Conservation (phyloP, 2,329 filamentous ascomycete genomes). For the Stachybotrys echinatus region DNA sequence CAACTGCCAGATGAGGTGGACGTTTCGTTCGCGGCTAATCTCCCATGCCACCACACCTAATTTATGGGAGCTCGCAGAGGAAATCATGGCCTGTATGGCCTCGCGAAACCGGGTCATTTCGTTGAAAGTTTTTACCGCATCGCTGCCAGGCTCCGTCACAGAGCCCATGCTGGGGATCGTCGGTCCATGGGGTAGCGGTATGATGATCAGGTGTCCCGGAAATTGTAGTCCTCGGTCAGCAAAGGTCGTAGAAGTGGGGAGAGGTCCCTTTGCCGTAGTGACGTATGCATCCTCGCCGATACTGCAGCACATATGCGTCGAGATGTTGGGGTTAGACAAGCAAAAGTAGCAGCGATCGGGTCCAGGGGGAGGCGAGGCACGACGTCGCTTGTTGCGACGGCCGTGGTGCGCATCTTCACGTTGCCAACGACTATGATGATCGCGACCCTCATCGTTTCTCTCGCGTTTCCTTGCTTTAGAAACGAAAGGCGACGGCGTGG, state of each 20-base stretch:
- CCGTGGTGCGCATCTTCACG: slow-evolving; percentile 38
- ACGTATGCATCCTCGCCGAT: slow-evolving; percentile 86
- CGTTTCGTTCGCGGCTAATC: slow-evolving; percentile 73
- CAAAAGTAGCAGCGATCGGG: slow-evolving; percentile 93
- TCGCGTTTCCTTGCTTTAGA: slow-evolving; percentile 52
- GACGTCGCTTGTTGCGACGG: slow-evolving; percentile 40
- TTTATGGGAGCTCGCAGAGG: slow-evolving; percentile 43
- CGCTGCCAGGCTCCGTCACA: slow-evolving; percentile 41
- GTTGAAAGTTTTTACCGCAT: slow-evolving; percentile 55
- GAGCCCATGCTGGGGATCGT: slow-evolving; percentile 65
- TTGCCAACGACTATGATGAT: slow-evolving; percentile 46
- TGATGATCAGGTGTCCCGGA: slow-evolving; percentile 84
- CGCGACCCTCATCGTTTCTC: slow-evolving; percentile 39
- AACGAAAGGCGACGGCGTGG: slow-evolving; percentile 71
- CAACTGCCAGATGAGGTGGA: slow-evolving; percentile 94
- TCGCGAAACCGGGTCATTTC: slow-evolving; percentile 83
- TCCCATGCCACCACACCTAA: slow-evolving; percentile 90
- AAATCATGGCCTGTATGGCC: slow-evolving; percentile 74
- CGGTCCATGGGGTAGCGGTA: slow-evolving; percentile 77
- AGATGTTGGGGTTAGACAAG: slow-evolving; percentile 77
- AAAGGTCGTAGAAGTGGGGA: slow-evolving; percentile 69
- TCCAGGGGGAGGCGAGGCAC: slow-evolving; percentile 53
- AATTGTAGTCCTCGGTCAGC: slow-evolving; percentile 59
- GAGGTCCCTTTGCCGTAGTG: slow-evolving; percentile 86
- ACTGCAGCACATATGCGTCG: slow-evolving; percentile 82